phyloP scores from a whole-genome alignment of 2,329 filamentous ascomycete species.

The Colletotrichum sp. region DNA sequence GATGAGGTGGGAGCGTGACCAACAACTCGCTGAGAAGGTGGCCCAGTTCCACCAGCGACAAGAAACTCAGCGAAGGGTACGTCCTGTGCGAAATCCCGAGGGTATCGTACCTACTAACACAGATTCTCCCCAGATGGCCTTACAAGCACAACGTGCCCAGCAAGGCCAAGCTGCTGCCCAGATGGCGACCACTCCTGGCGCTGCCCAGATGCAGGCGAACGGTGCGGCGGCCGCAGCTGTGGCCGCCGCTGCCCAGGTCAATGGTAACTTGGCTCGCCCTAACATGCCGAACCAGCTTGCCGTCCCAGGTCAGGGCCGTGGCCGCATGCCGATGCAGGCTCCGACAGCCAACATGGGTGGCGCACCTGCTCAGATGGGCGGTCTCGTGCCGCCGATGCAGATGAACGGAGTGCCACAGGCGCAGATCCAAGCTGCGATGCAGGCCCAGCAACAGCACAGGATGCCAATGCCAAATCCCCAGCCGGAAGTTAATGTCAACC shows the following conservation, averaged over 20 bases:
- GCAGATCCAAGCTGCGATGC: slow-evolving; percentile 66
- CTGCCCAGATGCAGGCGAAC: slow-evolving; percentile 30
- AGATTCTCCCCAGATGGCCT: slow-evolving; percentile 36
- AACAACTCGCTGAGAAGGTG: slow-evolving; percentile 67
- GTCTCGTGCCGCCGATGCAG: slow-evolving; percentile 58
- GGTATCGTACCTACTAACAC: background rate
- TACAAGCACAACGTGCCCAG: slow-evolving; percentile 54
- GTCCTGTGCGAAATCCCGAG: slow-evolving; percentile 28
- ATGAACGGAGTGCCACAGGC: slow-evolving; percentile 73
- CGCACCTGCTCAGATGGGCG: slow-evolving; percentile 55
- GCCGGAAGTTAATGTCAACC: slow-evolving; percentile 58
- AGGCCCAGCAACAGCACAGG: slow-evolving; percentile 56
- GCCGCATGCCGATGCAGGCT: slow-evolving; percentile 60
- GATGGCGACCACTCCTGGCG: slow-evolving; percentile 44
- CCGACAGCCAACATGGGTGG: slow-evolving; percentile 56
- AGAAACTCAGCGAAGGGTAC: slow-evolving; percentile 61
- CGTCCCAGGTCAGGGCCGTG: slow-evolving; percentile 50
- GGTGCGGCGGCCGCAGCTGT: slow-evolving; percentile 18
- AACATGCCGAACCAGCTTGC: slow-evolving; percentile 50
- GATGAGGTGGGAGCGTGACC: slow-evolving; percentile 85
- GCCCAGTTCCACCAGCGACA: slow-evolving; percentile 63
- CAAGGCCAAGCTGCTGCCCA: slow-evolving; percentile 44
- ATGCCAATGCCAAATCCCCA: slow-evolving; percentile 58
- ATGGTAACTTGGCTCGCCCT: slow-evolving; percentile 39
- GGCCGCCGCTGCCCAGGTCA: slow-evolving; percentile 17